Base-by-base conservation (phyloP, 306 rosid species). In the Inga laurina region DNA sequence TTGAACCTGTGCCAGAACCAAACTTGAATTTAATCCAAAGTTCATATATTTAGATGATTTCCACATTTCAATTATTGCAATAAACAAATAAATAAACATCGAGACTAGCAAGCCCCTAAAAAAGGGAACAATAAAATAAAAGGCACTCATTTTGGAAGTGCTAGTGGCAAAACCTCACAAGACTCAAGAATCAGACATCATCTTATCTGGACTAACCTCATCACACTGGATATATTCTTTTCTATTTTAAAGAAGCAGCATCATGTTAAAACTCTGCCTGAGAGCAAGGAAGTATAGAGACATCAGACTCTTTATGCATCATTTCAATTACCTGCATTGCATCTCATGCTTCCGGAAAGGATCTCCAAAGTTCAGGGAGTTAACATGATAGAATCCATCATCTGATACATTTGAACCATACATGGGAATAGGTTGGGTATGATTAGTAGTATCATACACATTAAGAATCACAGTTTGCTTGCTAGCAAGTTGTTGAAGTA, bases 401-500 rank as follows among this genome's bases (percentile, higher is more conserved):
- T 88, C 91, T 14, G 94, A 85, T 72, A 86, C 93, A 81, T 89
- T 88, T 80, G 94, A 89, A 37, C 98, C 97, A 70, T 96, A 96
- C 99, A 96, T 96, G 82, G 92, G 86, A 87, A 94, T 94, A 51
- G 98, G 97, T 19, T 90, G 86, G 5, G 92, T 90, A 59, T 79
- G 86, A 85, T 92, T 96, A 45, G 98, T 91, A 27, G 93, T 96
- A 78, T 96, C 99, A 85, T 92, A 96, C 72, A 96, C 99, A 83
- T 92, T 89, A 72, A 96, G 97, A 68, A 96, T 87, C 71, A 96
- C 97, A 4, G 89, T 92, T 88, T 94, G 98, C 92, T 96, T 94
- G 94, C 99, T 94, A 57, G 99, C 94, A 59, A 96, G 99, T 82
- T 94, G 99, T 41, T 96, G 98, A 79, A 96, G 98, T 81, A 96